Percentiles rank a stretch among this genome's conserved stretches.
Conservation (phyloP, 192 early-diverging fungal genomes). For the Coemansia sp. region DNA sequence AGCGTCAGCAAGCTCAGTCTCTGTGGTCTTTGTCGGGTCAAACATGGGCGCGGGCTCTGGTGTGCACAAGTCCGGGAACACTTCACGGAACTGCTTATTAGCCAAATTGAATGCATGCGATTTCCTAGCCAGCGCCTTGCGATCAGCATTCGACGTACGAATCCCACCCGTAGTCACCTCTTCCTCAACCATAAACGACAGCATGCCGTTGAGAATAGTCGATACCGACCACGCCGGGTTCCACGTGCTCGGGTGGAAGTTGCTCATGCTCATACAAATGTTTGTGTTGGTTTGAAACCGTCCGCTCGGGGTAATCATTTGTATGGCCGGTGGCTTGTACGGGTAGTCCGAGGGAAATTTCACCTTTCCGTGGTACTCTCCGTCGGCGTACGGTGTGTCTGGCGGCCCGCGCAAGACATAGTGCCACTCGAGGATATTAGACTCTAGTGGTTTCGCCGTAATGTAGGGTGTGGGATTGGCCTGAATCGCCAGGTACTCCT, state of each 20-base stretch:
- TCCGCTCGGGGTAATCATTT: conserved; percentile 82
- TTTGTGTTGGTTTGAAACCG: conserved; percentile 91
- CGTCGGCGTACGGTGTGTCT: conserved; percentile 90
- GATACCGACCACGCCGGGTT: conserved; percentile 98
- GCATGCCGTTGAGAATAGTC: conserved; percentile 93
- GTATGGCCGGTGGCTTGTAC: conserved; percentile 86
- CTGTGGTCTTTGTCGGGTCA: conserved; percentile 6
- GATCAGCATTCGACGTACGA: conserved; percentile 76
- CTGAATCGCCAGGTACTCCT: conserved; percentile 78
- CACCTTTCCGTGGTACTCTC: conserved; percentile 93
- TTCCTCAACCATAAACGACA: conserved; percentile 97
- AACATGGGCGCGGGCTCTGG: conserved; percentile 23
- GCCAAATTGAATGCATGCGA: conserved; percentile 80
- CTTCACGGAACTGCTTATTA: conserved; percentile 75
- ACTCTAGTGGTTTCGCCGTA: conserved; percentile 87
- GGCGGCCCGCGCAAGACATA: conserved; percentile 96
- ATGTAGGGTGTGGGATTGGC: conserved; percentile 88
- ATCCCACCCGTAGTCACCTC: conserved; percentile 95
- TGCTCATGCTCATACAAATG: conserved; percentile 96
- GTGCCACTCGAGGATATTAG: conserved; percentile 98
- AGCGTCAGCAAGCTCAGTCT: neutral
- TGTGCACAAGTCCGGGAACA: conserved; percentile 86
- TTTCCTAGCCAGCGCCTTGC: conserved; percentile 73
- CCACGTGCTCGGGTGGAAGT: conserved; percentile 93
- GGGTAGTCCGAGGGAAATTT: conserved; percentile 95